Conservation (phyloP, 257 asterid genomes). For the Lantana camara region DNA sequence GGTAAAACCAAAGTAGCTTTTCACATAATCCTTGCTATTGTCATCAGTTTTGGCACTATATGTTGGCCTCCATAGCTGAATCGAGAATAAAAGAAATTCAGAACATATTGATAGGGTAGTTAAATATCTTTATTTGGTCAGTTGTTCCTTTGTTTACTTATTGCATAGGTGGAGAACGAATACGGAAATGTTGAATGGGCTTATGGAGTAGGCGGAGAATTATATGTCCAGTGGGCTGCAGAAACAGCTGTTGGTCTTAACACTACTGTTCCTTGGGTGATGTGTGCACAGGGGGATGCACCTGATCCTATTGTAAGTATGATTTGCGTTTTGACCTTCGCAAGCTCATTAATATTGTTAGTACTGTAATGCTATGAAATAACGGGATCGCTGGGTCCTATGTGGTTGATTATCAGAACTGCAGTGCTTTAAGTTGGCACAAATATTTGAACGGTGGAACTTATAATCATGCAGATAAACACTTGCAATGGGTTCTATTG, state of each 20-base stretch:
- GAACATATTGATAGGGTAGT: background rate
- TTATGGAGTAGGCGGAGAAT: conserved; percentile 61
- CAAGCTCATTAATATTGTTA: background rate
- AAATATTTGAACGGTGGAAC: conserved; percentile 9
- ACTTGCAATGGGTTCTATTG: conserved; percentile 85
- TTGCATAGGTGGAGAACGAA: conserved; percentile 72
- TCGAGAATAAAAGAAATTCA: background rate
- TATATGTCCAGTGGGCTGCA: conserved; percentile 84
- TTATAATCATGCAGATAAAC: conserved; percentile 63
- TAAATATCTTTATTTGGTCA: background rate
- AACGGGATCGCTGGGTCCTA: too few relatives aligned
- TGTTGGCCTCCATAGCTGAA: background rate
- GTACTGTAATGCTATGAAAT: background rate
- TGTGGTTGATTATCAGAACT: background rate
- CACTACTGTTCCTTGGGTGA: conserved; percentile 86
- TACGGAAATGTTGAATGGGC: conserved; percentile 77
- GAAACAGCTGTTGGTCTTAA: conserved; percentile 69
- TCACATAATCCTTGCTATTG: background rate
- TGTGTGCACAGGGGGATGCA: conserved; percentile 74
- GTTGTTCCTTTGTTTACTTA: background rate
- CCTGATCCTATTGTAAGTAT: conserved; percentile 75
- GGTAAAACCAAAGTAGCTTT: background rate
- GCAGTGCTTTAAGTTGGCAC: conserved; percentile 1
- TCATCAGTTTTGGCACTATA: too few relatives aligned
- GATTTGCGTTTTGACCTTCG: background rate